These are phyloP conservation scores for Stagonosporopsis chrysanthemi DNA, from an alignment of 2,329 filamentous ascomycete genomes.

Conservation along the genomic window DNA sequence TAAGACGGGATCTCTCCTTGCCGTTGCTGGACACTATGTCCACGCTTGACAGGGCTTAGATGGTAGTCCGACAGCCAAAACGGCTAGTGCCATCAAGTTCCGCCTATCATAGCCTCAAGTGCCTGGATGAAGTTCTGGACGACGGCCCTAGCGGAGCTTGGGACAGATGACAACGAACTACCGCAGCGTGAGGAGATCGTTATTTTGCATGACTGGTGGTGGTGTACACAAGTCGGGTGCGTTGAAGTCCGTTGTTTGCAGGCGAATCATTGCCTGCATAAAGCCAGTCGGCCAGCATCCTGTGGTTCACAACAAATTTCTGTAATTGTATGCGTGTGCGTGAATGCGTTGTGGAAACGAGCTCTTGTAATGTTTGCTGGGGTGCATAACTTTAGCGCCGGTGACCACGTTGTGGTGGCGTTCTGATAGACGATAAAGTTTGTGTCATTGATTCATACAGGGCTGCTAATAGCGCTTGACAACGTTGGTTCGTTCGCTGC, in stretches of 20 bases:
- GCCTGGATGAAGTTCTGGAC: not conserved
- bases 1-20: slow-evolving; percentile 9
- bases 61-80: slow-evolving; percentile 12
- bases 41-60: slow-evolving; percentile 10
- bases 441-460: not conserved
- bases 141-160: not conserved
- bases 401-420: slow-evolving; percentile 4
- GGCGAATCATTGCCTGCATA: not conserved
- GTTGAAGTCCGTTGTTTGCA: not conserved
- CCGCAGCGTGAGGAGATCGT: slow-evolving; percentile 11
- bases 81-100: slow-evolving; percentile 2
- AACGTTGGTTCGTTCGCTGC: slow-evolving; percentile 9
- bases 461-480: not conserved
- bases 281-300: not conserved
- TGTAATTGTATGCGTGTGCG: not conserved
- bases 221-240: not conserved
- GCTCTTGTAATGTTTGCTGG: slow-evolving; percentile 1
- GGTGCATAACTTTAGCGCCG: slow-evolving; percentile 9
- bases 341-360: slow-evolving; percentile 5
- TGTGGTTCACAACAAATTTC: not conserved
- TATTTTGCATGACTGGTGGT: slow-evolving; percentile 11
- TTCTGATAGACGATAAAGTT: not conserved
- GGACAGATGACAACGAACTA: slow-evolving; percentile 7
- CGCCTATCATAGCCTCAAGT: slow-evolving; percentile 3
- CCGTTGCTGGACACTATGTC: slow-evolving; percentile 10